Base-by-base conservation (phyloP, 441 rosid species). In the Melastoma candidum region DNA sequence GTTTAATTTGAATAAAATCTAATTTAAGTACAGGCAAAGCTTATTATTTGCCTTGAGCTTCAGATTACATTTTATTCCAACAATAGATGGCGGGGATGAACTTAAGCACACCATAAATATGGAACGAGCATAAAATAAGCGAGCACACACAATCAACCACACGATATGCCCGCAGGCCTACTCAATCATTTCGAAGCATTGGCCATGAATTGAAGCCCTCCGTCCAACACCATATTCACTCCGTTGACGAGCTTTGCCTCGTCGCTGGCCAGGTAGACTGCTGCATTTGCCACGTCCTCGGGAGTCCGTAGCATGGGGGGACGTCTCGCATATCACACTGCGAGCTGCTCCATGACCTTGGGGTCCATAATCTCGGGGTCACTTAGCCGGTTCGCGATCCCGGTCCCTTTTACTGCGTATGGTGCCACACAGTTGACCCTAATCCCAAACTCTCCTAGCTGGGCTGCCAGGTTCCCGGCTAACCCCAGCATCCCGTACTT, bases 401-500 rank as follows among this genome's bases (percentile, higher is more conserved):
- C 51, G 0, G 72, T 63, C 10, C 54, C 32, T 8, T 47, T 50
- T 3, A 73, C 26, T 2, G 65, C 79, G 0, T n/a, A 78, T 3
- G 83, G 80, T 0, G 78, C 73, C 22, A 78, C 24, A 29, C 71
- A 70, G 12, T 78, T 75, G 2, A 75, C 80, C 27, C 80, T 58
- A 7, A 79, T 65, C 5, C 77, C 77, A 8, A 63, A 60, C 11
- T 61, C 69, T 11, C 77, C 79, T 0, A 79, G 59, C 65, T 79
- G 74, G 0, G 63, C 63, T 0, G 72, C 66, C 49, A 74, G 57
- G 50, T 58, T 66, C 43, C 46, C 66, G 0, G 75, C 71, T 6
- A 76, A 58, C 12, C 79, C 84, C 25, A 62, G 2, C 0, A 79
- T 68, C 1, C 69, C 79, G 5, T 63, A 53, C 59, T 76, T 79